A percentile compares a stretch with the other conserved stretches of the same genome.
phyloP scores from a whole-genome alignment of 805 yeast genomes.

The Yarrowia sp. region DNA sequence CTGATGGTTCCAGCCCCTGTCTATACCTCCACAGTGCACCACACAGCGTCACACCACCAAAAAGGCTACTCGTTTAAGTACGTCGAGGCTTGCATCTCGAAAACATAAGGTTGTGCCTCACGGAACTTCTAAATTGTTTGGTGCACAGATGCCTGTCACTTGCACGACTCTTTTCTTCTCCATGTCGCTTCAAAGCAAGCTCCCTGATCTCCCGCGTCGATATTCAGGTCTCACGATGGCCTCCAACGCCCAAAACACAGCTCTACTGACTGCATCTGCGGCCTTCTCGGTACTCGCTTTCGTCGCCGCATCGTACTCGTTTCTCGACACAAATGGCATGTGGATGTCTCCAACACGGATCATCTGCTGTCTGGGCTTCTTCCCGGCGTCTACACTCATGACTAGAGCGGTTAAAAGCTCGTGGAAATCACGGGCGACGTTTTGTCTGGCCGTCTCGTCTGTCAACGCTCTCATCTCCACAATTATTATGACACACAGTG shows the following conservation, averaged over 20 bases:
- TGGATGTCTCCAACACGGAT: neutral
- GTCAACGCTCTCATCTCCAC: slow-evolving; percentile 19
- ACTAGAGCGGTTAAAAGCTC: slow-evolving; percentile 2
- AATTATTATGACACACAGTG: neutral
- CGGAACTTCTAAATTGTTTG: neutral
- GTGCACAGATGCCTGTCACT: neutral
- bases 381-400: neutral
- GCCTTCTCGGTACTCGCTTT: neutral
- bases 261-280: slow-evolving; percentile 2
- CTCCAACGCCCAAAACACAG: too few relatives aligned
- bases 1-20: too few relatives aligned
- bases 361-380: slow-evolving; percentile 21
- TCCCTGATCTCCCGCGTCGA: neutral
- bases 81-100: neutral
- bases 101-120: slow-evolving; percentile 6
- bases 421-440: slow-evolving; percentile 7
- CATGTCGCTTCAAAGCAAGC: slow-evolving; percentile 9
- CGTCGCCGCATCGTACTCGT: neutral
- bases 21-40: too few relatives aligned
- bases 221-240: neutral
- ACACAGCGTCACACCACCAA: too few relatives aligned
- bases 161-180: slow-evolving; percentile 8
- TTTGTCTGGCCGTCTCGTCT: slow-evolving; percentile 1
- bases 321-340: slow-evolving; percentile 12
- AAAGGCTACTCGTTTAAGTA: too few relatives aligned